A percentile compares a stretch with the other conserved stretches of the same genome.
phyloP scores from a whole-genome alignment of 306 rosid species.

The Begonia loranthoides region DNA sequence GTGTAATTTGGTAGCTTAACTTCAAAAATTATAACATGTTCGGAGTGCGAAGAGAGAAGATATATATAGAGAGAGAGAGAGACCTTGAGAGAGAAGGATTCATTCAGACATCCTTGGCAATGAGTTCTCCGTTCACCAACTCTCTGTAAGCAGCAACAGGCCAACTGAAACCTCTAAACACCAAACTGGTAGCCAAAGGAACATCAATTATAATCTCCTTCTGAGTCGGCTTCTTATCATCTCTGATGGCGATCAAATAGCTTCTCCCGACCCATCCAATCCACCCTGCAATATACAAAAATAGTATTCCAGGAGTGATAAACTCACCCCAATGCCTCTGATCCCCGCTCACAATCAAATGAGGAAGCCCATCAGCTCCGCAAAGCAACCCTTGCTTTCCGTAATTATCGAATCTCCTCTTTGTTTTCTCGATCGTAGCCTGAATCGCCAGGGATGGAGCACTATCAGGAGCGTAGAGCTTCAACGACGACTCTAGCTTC shows the following conservation, averaged over 20 bases:
- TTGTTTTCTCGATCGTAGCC: conserved; percentile 70
- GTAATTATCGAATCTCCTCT: conserved; percentile 70
- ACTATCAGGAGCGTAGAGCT: conserved; percentile 55
- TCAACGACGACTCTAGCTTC: conserved; percentile 64
- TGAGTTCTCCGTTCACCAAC: conserved; percentile 58
- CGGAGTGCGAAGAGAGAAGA: no score
- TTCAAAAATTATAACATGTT: conserved; percentile 3
- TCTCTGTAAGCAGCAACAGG: conserved; percentile 96
- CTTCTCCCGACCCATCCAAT: conserved; percentile 99
- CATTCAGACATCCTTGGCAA: conserved; percentile 78
- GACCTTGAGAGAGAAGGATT: not conserved
- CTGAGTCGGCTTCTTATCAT: conserved; percentile 76
- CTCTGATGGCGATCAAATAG: conserved; percentile 82
- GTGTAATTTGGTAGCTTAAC: no score
- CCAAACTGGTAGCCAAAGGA: conserved; percentile 59
- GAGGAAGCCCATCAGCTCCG: conserved; percentile 84
- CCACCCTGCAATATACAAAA: conserved; percentile 93
- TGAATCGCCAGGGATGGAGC: conserved; percentile 86
- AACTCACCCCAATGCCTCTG: conserved; percentile 99
- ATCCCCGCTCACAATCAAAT: conserved; percentile 91
- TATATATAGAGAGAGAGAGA: no score
- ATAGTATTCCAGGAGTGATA: conserved; percentile 65
- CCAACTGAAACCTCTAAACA: conserved; percentile 84
- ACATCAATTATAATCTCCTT: conserved; percentile 96
- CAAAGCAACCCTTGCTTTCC: conserved; percentile 74